These are phyloP conservation scores for Skeletonema grethae DNA, from an alignment of 108 stramenopile genomes.

Conservation along the genomic window DNA sequence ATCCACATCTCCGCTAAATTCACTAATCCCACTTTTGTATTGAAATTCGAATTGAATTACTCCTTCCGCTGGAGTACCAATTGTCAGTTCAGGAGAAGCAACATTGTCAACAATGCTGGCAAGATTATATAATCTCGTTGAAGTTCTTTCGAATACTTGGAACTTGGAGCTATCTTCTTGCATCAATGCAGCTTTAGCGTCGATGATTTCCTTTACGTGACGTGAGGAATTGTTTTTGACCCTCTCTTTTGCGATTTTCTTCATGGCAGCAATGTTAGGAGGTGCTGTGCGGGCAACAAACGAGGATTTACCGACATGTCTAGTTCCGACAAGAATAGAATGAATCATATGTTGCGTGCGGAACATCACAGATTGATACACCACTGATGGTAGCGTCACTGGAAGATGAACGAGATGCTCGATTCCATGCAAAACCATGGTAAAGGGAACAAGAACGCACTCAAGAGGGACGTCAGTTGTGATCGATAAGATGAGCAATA, in stretches of 20 bases:
- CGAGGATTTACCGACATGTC: background rate
- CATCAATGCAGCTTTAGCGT: background rate
- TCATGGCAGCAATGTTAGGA: background rate
- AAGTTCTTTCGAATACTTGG: background rate
- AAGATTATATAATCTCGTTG: background rate
- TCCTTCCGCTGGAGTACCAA: background rate
- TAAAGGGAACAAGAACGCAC: background rate
- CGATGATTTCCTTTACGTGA: conserved; percentile 2
- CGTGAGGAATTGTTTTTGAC: background rate
- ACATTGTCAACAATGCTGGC: background rate
- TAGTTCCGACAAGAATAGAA: conserved; percentile 2
- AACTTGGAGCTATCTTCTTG: conserved; percentile 5
- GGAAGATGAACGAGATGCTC: background rate
- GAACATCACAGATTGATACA: background rate
- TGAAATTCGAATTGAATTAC: background rate
- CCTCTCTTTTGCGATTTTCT: background rate
- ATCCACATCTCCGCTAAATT: background rate
- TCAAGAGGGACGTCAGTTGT: background rate
- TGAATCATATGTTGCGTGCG: background rate
- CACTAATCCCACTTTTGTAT: background rate
- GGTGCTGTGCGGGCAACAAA: background rate
- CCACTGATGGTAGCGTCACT: background rate
- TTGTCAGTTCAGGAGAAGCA: background rate
- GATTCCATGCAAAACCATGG: background rate
- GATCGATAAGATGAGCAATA: background rate